Base-by-base conservation (phyloP, 2,329 filamentous ascomycete genomes). In the Penicillium sp. region DNA sequence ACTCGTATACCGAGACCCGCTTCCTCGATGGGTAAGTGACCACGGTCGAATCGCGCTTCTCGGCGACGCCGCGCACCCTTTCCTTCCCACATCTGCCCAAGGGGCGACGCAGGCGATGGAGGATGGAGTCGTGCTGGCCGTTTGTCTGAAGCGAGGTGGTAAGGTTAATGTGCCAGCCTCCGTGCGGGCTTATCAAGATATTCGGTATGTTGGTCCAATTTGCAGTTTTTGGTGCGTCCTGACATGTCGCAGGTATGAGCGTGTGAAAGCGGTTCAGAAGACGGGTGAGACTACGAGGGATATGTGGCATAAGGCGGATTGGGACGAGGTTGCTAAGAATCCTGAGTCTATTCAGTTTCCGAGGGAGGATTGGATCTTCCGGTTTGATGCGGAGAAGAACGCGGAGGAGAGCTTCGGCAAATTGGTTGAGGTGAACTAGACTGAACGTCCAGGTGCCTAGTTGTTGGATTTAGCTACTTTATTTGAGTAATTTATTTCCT, bases 231-330 rank as follows among this genome's bases (percentile, higher is more conserved):
- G 20, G 20, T 6, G 25, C 25, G 25, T 27, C 9, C 25, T 27
- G 25, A 27, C 25, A 27, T 9, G 9, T 7, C 25, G 4, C 25
- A 27, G 25, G 5, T 27, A 27, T 62, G 75, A 76, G 30, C 71
- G 78, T 24, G 76, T 79, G 20, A 72, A 73, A 53, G 69, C 69
- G 25, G 74, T 77, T 13, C 76, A 79, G 67, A 74, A 76, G 55
- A 79, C 73, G 18, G 77, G 77, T 5, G 72, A 76, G 49, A 69
- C 69, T 44, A 76, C 77, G 2, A 67, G 76, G 28, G 75, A 79
- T 55, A 75, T 75, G 63, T 81, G 78, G 78, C 79, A 81, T 64
- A 78, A 76, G 61, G 78, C 77, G 7, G 74, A 79, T 61, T 80
- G 76, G 69, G 68, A 67, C 27, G 71, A 70, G 22, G 75, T 76